phyloP scores from a whole-genome alignment of 495 filamentous ascomycete genomes.

The Trichoderma virens region DNA sequence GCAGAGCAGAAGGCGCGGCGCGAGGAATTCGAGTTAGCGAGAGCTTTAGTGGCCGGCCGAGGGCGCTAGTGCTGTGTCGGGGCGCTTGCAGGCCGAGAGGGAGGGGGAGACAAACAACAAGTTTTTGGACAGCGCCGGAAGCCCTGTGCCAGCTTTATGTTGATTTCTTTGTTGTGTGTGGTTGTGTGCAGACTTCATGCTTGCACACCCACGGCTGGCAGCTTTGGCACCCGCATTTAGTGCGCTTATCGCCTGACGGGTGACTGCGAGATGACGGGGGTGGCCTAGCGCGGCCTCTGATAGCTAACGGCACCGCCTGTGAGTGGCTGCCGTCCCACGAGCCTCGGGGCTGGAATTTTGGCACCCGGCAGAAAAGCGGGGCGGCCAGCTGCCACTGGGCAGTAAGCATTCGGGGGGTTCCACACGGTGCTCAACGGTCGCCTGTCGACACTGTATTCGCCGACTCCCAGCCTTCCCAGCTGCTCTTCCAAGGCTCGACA shows the following conservation, averaged over 20 bases:
- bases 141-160: too few species aligned
- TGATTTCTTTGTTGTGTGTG: too few species aligned
- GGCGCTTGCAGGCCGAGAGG: slow-evolving; percentile 1
- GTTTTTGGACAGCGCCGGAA: too few species aligned
- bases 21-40: neutral
- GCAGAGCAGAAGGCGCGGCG: neutral
- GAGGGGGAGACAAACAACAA: too few species aligned
- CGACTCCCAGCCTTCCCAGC: neutral
- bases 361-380: neutral
- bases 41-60: too few species aligned
- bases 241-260: neutral
- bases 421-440: neutral
- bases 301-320: neutral
- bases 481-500: neutral
- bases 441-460: neutral
- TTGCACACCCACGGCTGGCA: too few species aligned
- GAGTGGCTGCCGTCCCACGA: neutral
- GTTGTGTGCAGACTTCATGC: too few species aligned
- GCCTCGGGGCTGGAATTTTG: neutral
- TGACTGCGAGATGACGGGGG: neutral
- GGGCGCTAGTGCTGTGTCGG: slow-evolving; percentile 6
- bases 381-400: neutral
- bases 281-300: neutral
- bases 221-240: too few species aligned
- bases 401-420: neutral